These are phyloP conservation scores for Puya raimondii DNA, from an alignment of 176 grass and related monocot genomes.

Conservation along the genomic window DNA sequence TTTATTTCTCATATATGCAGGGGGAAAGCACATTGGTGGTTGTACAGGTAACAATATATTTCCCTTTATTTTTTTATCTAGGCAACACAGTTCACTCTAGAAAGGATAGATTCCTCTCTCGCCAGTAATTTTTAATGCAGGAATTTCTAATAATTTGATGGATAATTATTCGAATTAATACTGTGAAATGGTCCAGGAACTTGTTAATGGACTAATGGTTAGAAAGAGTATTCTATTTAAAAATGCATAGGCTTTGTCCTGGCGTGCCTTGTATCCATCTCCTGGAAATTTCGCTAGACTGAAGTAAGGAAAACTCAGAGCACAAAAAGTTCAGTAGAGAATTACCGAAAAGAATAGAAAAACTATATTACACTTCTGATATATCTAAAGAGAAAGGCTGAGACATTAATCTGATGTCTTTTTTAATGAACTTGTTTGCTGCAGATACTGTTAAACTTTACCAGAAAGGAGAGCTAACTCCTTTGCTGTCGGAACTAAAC, in stretches of 20 bases:
- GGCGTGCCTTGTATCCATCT: too few relatives aligned
- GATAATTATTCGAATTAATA: neutral
- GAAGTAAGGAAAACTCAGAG: too few relatives aligned
- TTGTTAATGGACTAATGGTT: too few relatives aligned
- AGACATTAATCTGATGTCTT: slow-evolving; percentile 5
- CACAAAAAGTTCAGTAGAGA: too few relatives aligned
- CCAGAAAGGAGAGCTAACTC: slow-evolving; percentile 61
- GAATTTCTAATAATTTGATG: neutral
- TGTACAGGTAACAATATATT: slow-evolving; percentile 58
- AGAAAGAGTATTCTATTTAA: too few relatives aligned
- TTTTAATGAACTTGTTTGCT: slow-evolving; percentile 10
- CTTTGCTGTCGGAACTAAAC: slow-evolving; percentile 51
- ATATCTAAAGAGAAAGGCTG: neutral
- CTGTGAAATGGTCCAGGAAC: neutral
- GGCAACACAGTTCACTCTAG: neutral
- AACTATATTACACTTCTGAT: slow-evolving; percentile 2
- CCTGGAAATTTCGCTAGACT: too few relatives aligned
- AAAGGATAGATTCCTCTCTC: slow-evolving; percentile 7
- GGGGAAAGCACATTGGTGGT: slow-evolving; percentile 81
- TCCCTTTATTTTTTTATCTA: slow-evolving; percentile 8
- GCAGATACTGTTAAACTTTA: slow-evolving; percentile 84
- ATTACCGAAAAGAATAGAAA: neutral
- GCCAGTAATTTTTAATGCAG: neutral
- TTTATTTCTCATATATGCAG: slow-evolving; percentile 28
- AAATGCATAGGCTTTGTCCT: too few relatives aligned